phyloP scores from a whole-genome alignment of 495 filamentous ascomycete genomes.

The Penicillium turbatum region DNA sequence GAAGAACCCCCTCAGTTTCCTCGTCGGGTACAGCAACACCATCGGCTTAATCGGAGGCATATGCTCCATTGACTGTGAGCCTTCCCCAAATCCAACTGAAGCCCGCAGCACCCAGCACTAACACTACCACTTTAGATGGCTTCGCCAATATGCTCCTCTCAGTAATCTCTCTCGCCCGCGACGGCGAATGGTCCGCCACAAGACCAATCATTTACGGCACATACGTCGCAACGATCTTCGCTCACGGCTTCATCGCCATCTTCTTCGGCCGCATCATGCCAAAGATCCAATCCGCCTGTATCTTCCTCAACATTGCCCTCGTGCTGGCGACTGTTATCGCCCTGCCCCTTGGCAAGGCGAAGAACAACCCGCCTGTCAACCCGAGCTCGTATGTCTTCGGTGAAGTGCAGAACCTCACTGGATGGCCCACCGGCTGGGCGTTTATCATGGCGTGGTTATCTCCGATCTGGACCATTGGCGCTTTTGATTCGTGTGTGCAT shows the following conservation, averaged over 20 bases:
- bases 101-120: background rate
- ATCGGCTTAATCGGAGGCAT: slow-evolving; percentile 62
- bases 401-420: slow-evolving; percentile 49
- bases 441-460: slow-evolving; percentile 64
- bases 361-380: slow-evolving; percentile 32
- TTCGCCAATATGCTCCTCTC: slow-evolving; percentile 52
- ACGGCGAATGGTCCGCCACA: slow-evolving; percentile 59
- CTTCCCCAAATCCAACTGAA: background rate
- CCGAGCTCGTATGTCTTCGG: slow-evolving; percentile 39
- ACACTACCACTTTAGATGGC: slow-evolving; percentile 30
- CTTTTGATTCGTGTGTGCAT: slow-evolving; percentile 52
- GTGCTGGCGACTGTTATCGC: slow-evolving; percentile 63
- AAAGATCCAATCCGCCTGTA: slow-evolving; percentile 60
- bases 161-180: slow-evolving; percentile 56
- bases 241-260: slow-evolving; percentile 56
- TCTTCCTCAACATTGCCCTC: slow-evolving; percentile 59
- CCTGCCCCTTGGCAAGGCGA: slow-evolving; percentile 52
- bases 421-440: slow-evolving; percentile 58
- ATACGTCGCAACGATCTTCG: slow-evolving; percentile 54
- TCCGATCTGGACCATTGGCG: slow-evolving; percentile 66
- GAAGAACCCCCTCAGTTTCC: slow-evolving; percentile 60
- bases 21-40: slow-evolving; percentile 71
- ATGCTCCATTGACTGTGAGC: slow-evolving; percentile 55
- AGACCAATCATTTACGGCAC: slow-evolving; percentile 59
- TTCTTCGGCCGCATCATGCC: slow-evolving; percentile 58